Conservation (phyloP, 2,329 filamentous ascomycete species). For the Fusarium sp. region DNA sequence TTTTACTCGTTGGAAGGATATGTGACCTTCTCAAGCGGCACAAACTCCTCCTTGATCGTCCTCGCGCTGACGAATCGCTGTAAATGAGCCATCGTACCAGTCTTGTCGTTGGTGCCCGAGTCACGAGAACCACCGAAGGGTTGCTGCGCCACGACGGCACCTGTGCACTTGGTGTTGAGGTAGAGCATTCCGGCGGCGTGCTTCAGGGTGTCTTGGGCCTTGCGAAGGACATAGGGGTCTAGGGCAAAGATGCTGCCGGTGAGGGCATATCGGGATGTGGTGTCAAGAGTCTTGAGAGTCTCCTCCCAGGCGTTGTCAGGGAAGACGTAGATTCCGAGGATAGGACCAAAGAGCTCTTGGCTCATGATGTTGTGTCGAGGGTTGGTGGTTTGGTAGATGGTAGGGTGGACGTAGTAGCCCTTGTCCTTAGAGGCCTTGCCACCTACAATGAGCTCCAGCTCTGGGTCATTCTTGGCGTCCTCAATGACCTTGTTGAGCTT, state of each 20-base stretch:
- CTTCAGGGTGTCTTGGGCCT: slow-evolving; percentile 69
- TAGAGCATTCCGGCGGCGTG: slow-evolving; percentile 69
- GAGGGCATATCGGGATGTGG: slow-evolving; percentile 49
- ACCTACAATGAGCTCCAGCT: slow-evolving; percentile 55
- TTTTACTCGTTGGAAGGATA: slow-evolving; percentile 32
- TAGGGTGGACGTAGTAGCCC: slow-evolving; percentile 58
- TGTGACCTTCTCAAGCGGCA: slow-evolving; percentile 24
- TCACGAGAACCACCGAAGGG: slow-evolving; percentile 70
- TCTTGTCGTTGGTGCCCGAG: slow-evolving; percentile 73
- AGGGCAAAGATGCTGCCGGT: slow-evolving; percentile 75
- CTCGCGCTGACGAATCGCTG: slow-evolving; percentile 66
- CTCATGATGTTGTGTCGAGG: slow-evolving; percentile 55
- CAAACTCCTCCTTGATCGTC: slow-evolving; percentile 74
- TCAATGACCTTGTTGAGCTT: slow-evolving; percentile 52
- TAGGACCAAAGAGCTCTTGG: slow-evolving; percentile 58
- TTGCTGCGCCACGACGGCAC: slow-evolving; percentile 71
- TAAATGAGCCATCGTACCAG: slow-evolving; percentile 65
- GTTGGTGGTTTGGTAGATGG: slow-evolving; percentile 54
- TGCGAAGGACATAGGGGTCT: slow-evolving; percentile 66
- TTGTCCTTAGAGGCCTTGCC: slow-evolving; percentile 53
- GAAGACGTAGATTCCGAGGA: slow-evolving; percentile 58
- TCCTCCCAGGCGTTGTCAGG: slow-evolving; percentile 48
- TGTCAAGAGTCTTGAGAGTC: slow-evolving; percentile 25
- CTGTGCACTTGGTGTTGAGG: slow-evolving; percentile 73
- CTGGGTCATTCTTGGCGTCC: slow-evolving; percentile 52